phyloP scores from a whole-genome alignment of 345 rosid genomes.

The Salix purpurea region DNA sequence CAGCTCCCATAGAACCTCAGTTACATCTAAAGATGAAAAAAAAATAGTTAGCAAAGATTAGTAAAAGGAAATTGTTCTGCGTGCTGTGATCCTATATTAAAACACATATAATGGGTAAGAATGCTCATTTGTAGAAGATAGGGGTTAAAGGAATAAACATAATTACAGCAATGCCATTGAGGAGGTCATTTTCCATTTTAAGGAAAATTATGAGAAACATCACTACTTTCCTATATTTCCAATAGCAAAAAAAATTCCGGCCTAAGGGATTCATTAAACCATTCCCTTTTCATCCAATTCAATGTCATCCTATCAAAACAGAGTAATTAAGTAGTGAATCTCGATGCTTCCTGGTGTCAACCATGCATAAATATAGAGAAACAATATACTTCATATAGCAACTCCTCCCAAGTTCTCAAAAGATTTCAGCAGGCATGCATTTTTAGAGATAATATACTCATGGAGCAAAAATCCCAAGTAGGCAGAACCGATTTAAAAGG shows the following conservation, averaged over 20 bases:
- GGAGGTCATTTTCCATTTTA: not conserved
- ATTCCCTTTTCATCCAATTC: not conserved
- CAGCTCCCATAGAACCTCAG: constrained; percentile 59
- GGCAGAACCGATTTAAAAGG: not conserved
- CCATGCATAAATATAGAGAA: not conserved
- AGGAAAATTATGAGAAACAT: not conserved
- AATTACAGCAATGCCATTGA: not conserved
- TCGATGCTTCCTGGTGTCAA: not conserved
- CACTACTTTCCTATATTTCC: not conserved
- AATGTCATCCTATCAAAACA: not conserved
- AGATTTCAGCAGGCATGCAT: not conserved
- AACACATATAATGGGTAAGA: not conserved
- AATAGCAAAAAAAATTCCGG: not conserved
- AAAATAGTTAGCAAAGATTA: not conserved
- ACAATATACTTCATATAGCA: not conserved
- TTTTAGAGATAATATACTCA: too few species aligned
- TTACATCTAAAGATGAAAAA: constrained; percentile 39
- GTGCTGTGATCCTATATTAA: not conserved
- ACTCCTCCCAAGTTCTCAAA: not conserved
- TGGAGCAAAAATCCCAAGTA: not conserved
- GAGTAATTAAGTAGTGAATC: not conserved
- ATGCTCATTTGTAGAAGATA: not conserved
- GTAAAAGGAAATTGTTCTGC: not conserved
- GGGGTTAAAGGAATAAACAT: not conserved
- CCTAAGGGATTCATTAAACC: not conserved